These are phyloP conservation scores for Phaseolus coccineus DNA, from an alignment of 331 rosid species.

Conservation along the genomic window DNA sequence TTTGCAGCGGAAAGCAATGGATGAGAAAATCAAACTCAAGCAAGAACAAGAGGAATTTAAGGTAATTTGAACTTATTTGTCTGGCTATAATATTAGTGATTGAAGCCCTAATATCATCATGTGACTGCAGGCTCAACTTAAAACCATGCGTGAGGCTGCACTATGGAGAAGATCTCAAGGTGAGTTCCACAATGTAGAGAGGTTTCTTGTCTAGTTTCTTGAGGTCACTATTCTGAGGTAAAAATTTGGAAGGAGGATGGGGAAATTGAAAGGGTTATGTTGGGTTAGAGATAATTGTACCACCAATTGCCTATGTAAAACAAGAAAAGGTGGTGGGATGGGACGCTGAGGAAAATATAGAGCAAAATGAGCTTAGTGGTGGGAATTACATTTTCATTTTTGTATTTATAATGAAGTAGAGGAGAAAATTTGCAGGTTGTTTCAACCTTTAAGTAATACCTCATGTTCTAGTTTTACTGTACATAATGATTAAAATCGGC, in stretches of 20 bases:
- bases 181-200: constrained; percentile 43
- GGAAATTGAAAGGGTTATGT: constrained; percentile 12
- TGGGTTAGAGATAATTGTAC: constrained; percentile 3
- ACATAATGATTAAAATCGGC: not conserved
- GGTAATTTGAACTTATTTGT: constrained; percentile 54
- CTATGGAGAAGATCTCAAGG: constrained; percentile 95
- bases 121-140: constrained; percentile 70
- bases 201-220: constrained; percentile 28
- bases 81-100: constrained; percentile 22
- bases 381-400: constrained; percentile 22
- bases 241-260: constrained; percentile 6
- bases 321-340: not conserved
- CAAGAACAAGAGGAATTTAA: constrained; percentile 81
- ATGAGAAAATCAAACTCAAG: constrained; percentile 82
- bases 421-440: not conserved
- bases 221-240: constrained; percentile 7
- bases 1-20: constrained; percentile 80
- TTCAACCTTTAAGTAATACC: constrained; percentile 13
- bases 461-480: constrained; percentile 19
- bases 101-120: constrained; percentile 34
- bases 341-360: constrained; percentile 5
- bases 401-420: not conserved
- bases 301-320: not conserved
- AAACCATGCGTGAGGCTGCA: constrained; percentile 89
- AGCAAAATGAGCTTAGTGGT: not conserved